Conservation (phyloP, 2,329 filamentous ascomycete species). For the Fusarium sp. region DNA sequence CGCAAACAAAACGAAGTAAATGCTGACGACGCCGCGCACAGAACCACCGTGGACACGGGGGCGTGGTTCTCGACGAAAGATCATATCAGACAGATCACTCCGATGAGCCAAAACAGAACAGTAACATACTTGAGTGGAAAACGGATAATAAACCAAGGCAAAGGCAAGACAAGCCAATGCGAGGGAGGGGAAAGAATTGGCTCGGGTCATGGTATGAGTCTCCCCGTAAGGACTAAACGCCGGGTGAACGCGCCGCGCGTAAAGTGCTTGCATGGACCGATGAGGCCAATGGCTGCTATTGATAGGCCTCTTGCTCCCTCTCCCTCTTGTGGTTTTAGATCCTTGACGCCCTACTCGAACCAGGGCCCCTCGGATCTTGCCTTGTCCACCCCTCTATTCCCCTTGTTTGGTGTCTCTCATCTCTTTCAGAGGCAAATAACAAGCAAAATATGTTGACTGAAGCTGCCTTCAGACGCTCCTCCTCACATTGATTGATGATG, state of each 20-base stretch:
- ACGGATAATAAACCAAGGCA: neutral
- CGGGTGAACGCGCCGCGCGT: constrained; percentile 29
- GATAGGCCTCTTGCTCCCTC: neutral
- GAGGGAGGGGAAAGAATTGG: neutral
- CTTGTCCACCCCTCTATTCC: neutral
- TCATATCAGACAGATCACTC: neutral
- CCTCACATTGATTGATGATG: neutral
- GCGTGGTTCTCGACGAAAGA: constrained; percentile 2
- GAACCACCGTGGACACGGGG: constrained; percentile 4
- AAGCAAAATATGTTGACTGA: neutral
- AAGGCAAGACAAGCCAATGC: neutral
- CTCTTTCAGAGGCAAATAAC: neutral
- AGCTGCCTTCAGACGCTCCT: neutral
- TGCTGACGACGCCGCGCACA: constrained; percentile 26
- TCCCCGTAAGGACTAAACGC: constrained; percentile 17
- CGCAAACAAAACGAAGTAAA: constrained; percentile 21
- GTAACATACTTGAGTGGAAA: neutral
- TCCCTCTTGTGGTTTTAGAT: neutral
- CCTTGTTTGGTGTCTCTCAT: neutral
- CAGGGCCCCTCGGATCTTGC: neutral
- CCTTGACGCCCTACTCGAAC: neutral
- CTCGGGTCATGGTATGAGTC: constrained; percentile 34
- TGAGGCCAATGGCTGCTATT: neutral
- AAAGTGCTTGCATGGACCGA: constrained; percentile 38
- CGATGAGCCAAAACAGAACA: neutral